phyloP scores from a whole-genome alignment of 2,329 filamentous ascomycete genomes.

The Xylaria sp. region DNA sequence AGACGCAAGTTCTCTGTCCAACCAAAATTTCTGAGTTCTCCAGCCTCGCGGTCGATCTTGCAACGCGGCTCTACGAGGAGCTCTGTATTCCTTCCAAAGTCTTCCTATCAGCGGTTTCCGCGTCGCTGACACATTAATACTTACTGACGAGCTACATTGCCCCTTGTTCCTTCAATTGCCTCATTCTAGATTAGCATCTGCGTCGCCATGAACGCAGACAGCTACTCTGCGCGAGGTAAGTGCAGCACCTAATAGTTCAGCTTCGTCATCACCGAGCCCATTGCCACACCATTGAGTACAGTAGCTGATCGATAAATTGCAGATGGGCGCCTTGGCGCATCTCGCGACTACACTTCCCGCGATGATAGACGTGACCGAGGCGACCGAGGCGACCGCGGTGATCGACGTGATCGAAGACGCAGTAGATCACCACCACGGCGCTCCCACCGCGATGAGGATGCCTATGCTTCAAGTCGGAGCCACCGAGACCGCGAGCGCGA shows the following conservation, averaged over 20 bases:
- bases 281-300: constrained; percentile 36
- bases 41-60: constrained; percentile 49
- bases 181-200: constrained; percentile 5
- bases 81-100: constrained; percentile 34
- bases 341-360: constrained; percentile 66
- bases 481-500: constrained; percentile 94
- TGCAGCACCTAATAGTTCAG: constrained; percentile 48
- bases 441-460: constrained; percentile 70
- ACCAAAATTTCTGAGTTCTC: constrained; percentile 50
- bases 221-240: constrained; percentile 79
- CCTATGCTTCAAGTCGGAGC: constrained; percentile 91
- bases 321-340: constrained; percentile 64
- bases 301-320: constrained; percentile 35
- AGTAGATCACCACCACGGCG: constrained; percentile 84
- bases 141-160: background rate
- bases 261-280: constrained; percentile 26
- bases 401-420: constrained; percentile 66
- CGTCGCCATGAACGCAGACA: constrained; percentile 83
- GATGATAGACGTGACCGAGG: constrained; percentile 54
- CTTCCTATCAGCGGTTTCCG: constrained; percentile 8
- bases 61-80: constrained; percentile 46
- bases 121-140: constrained; percentile 18
- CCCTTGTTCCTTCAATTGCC: constrained; percentile 16
- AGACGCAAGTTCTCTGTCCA: constrained; percentile 36
- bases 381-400: constrained; percentile 49